Conservation (phyloP, 2,329 filamentous ascomycete species). For the Colletotrichum shisoi region DNA sequence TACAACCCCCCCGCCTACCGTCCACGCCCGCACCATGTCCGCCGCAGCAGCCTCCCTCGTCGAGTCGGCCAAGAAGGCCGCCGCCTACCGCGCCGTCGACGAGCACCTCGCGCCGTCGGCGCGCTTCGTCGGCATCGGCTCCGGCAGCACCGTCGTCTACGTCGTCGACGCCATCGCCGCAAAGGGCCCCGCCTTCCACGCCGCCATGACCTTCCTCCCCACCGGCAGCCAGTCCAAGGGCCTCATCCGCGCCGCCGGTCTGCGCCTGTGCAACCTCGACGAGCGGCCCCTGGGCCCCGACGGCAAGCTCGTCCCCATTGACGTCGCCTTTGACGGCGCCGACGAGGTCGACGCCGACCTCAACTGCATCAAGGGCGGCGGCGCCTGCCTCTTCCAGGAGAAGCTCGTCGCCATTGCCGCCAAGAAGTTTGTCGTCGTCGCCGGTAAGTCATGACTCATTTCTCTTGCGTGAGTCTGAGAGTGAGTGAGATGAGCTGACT, state of each 20-base stretch:
- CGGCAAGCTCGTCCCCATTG: constrained; percentile 64
- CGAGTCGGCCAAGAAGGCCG: constrained; percentile 77
- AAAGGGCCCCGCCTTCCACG: constrained; percentile 62
- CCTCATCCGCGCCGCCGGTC: constrained; percentile 79
- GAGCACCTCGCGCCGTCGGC: constrained; percentile 72
- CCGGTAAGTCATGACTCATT: constrained; percentile 61
- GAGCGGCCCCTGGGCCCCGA: constrained; percentile 68
- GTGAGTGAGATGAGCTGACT: constrained; percentile 2
- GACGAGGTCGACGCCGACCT: constrained; percentile 95
- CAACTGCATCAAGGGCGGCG: constrained; percentile 97
- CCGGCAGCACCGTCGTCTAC: constrained; percentile 82
- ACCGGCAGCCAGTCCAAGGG: constrained; percentile 92
- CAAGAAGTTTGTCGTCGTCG: constrained; percentile 86
- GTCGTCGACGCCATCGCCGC: constrained; percentile 81
- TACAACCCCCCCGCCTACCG: constrained; percentile 10
- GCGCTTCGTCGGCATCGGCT: constrained; percentile 79
- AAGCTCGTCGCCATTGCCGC: constrained; percentile 90
- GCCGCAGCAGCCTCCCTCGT: constrained; percentile 55
- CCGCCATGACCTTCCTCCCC: constrained; percentile 82
- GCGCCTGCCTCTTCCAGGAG: constrained; percentile 97
- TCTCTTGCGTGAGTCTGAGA: not conserved
- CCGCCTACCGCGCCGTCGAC: constrained; percentile 75
- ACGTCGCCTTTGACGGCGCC: constrained; percentile 94
- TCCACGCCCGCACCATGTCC: constrained; percentile 48
- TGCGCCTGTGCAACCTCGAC: constrained; percentile 80